Evolutionary conservation across 2,329 filamentous ascomycete species (phyloP).

Genomic region (Venturia effusa): DNA sequence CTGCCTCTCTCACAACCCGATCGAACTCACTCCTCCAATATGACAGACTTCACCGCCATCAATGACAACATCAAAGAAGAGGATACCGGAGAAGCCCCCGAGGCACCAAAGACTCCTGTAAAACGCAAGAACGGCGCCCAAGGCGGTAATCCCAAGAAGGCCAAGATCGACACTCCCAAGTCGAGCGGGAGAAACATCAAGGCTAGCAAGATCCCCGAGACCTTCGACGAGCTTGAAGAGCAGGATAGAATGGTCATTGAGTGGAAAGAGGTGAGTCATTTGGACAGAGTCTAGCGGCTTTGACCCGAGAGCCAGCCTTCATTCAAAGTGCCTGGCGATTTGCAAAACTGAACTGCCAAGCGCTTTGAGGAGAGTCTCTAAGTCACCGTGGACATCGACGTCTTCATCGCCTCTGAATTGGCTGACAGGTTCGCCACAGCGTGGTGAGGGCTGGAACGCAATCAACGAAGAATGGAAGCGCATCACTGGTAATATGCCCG

Average conservation of each 20-base stretch:
- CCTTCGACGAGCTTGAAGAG: slow-evolving; percentile 11
- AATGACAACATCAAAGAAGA: background rate
- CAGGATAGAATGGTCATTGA: slow-evolving; percentile 12
- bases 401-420: background rate
- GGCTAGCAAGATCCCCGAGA: slow-evolving; percentile 11
- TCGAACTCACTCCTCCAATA: background rate
- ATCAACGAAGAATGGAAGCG: slow-evolving; percentile 13
- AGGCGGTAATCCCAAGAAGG: background rate
- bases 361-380: background rate
- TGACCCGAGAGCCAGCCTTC: too few species aligned
- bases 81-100: background rate
- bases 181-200: background rate
- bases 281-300: background rate
- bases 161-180: background rate
- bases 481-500: slow-evolving; percentile 13
- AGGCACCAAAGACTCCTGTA: background rate
- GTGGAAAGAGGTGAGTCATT: slow-evolving; percentile 12
- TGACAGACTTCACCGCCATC: background rate
- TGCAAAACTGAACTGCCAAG: too few species aligned
- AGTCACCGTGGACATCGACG: background rate
- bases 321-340: too few species aligned
- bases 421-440: background rate
- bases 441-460: slow-evolving; percentile 14
- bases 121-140: background rate
- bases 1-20: background rate